These are phyloP conservation scores for Backusella luteola DNA, from an alignment of 192 early-diverging fungal genomes.

Conservation along the genomic window DNA sequence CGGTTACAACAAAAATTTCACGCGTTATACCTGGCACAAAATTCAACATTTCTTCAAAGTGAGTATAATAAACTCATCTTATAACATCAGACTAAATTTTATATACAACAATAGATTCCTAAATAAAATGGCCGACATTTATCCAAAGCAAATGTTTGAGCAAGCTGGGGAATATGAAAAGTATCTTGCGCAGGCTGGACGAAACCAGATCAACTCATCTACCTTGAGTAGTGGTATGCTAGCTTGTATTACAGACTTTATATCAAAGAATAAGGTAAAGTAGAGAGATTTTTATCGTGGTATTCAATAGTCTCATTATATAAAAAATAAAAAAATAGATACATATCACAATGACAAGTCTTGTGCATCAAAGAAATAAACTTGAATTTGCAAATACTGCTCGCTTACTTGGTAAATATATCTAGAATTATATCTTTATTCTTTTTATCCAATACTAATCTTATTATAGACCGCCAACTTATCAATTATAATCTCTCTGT, in stretches of 20 bases:
- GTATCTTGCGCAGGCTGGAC: not conserved
- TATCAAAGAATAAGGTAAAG: not conserved
- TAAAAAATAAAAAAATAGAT: not conserved
- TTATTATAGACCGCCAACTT: not conserved
- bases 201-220: not conserved
- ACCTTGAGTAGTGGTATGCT: not conserved
- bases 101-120: not conserved
- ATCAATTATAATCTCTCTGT: not conserved
- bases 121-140: not conserved
- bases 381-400: not conserved
- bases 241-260: not conserved
- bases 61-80: not conserved
- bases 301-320: not conserved
- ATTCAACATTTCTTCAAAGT: not conserved
- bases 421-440: not conserved
- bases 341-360: not conserved
- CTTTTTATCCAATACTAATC: not conserved
- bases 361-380: not conserved
- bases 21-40: conserved; percentile 5
- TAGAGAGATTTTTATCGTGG: not conserved
- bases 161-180: not conserved
- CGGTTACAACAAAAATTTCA: not conserved
- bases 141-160: not conserved
- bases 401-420: not conserved
- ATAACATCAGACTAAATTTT: not conserved